These are phyloP conservation scores for Petunia axillaris DNA, from an alignment of 257 asterid species.

Conservation along the genomic window DNA sequence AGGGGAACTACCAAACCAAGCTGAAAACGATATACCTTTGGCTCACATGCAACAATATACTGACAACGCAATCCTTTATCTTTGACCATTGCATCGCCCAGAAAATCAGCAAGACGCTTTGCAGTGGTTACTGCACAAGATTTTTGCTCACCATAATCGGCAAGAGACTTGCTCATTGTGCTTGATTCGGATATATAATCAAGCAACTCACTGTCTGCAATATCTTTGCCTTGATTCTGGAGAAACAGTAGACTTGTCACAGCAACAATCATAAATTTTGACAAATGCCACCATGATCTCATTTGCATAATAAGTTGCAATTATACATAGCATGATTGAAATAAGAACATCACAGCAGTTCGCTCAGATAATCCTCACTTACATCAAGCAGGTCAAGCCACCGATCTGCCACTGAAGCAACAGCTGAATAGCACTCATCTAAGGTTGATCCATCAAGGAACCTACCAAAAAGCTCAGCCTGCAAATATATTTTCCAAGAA, in stretches of 20 bases:
- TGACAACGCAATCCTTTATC: conserved; percentile 97
- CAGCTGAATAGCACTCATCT: conserved; percentile 91
- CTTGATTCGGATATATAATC: conserved; percentile 97
- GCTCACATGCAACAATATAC: conserved; percentile 97
- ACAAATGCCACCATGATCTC: conserved; percentile 15
- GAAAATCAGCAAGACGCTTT: conserved; percentile 93
- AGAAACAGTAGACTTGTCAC: conserved; percentile 35
- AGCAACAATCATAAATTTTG: conserved; percentile 12
- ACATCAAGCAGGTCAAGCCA: conserved; percentile 99
- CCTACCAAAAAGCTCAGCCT: conserved; percentile 97
- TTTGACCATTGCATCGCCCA: conserved; percentile 96
- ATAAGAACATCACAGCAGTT: conserved; percentile 11
- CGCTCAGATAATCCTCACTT: conserved; percentile 31
- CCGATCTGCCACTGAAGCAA: conserved; percentile 93
- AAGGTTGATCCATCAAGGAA: conserved; percentile 90
- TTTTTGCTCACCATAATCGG: conserved; percentile 93
- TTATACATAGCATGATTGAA: conserved; percentile 2
- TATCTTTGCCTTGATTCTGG: conserved; percentile 92
- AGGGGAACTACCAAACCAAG: background rate
- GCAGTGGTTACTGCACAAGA: conserved; percentile 99
- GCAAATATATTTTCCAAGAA: conserved; percentile 40
- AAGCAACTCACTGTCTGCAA: conserved; percentile 92
- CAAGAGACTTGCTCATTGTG: conserved; percentile 98
- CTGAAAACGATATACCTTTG: conserved; percentile 61
- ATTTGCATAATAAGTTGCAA: conserved; percentile 5